phyloP scores from a whole-genome alignment of 2,329 filamentous ascomycete species.

The Colletotrichum liaoningense region DNA sequence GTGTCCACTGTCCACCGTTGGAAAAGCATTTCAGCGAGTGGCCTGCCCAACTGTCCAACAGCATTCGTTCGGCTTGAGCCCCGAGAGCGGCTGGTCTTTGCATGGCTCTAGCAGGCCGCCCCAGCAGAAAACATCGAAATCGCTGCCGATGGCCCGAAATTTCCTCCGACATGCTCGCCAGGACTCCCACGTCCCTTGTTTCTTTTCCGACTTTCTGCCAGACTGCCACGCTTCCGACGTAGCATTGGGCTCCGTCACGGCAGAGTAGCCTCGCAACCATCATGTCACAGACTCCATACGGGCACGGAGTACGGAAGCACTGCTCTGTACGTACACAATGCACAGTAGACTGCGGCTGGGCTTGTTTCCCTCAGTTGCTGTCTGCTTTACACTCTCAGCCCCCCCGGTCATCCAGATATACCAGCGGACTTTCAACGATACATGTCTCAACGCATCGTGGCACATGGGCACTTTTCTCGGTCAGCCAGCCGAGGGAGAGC shows the following conservation, averaged over 20 bases:
- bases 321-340: too few species aligned
- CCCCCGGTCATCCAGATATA: neutral
- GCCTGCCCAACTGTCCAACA: neutral
- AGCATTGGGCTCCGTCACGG: conserved; percentile 8
- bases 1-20: neutral
- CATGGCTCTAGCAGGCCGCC: neutral
- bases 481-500: conserved; percentile 15
- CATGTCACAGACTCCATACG: neutral
- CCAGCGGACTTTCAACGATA: neutral
- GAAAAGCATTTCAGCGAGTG: neutral
- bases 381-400: neutral
- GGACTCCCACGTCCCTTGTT: conserved; percentile 18
- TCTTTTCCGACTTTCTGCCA: conserved; percentile 11
- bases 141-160: conserved; percentile 33
- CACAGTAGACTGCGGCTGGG: neutral
- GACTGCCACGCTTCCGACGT: conserved; percentile 20
- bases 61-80: neutral
- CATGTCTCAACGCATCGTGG: neutral
- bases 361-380: neutral
- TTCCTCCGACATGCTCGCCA: conserved; percentile 25
- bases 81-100: neutral
- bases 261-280: conserved; percentile 5
- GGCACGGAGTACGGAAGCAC: too few species aligned
- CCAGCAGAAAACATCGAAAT: conserved; percentile 12
- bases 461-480: conserved; percentile 16